Evolutionary conservation across 1,284 basidiomycete species (phyloP), one percentile per base, ranked within the genome.

Genomic region (Malassezia sp.): DNA sequence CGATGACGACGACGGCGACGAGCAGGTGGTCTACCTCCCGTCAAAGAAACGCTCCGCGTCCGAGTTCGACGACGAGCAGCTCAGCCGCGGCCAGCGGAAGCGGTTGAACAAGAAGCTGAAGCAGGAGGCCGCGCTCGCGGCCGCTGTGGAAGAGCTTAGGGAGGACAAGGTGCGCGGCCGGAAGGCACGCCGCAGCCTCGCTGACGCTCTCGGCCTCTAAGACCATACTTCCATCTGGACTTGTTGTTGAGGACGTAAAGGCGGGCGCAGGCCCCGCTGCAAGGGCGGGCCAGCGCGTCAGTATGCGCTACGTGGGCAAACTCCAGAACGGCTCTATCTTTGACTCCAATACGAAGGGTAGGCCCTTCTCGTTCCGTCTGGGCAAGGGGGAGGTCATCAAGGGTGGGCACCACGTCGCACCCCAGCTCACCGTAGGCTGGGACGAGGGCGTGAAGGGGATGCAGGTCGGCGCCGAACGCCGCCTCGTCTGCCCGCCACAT

Each of bases 301-400:
- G 76, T 53, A 87, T 96, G 84, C 78, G 87, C 42, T 90, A 90
- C 71, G 80, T 89, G 58, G 90, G 87, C 58, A 90, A 88, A 74
- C 78, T 95, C 36, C 73, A 74, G 56, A 81, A 83, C 68, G 88
- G 87, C 59, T 86, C 84, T 70, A 71, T 83, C 34, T 95, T 95
- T 62, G 90, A 96, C 74, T 76, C 80, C 67, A 93, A 93, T 74
- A 81, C 78, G 53, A 82, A 80, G 68, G 90, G 90, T 59, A 82
- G 81, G 69, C 85, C 88, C 8, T 93, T 95, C 75, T 74, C 75
- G 37, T 95, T 95, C 77, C 79, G 75, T 38, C 77, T 96, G 26
- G 91, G 90, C 45, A 75, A 78, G 52, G 86, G 86, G 33, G 83
- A 93, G 70, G 90, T 95, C 42, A 91, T 95, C 73, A 84, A 84